A percentile compares a stretch with the other conserved stretches of the same genome.
Evolutionary conservation across 371 early-diverging fungal species (phyloP).

Genomic region (Nematocida parisii): DNA sequence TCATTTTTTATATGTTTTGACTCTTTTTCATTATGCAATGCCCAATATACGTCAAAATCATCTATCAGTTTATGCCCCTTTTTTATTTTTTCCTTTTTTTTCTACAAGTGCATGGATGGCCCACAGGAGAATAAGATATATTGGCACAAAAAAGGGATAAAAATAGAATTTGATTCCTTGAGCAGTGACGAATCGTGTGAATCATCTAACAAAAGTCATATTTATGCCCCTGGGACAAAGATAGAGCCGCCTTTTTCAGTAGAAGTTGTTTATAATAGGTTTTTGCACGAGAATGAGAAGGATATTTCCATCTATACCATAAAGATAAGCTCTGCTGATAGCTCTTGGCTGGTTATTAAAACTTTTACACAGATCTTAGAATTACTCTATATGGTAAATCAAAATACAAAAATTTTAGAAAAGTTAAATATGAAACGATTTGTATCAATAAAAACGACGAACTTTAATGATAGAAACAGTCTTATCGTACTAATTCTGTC

Average conservation of each 20-base stretch:
- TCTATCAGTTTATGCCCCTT: not conserved
- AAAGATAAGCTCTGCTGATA: slow-evolving; percentile 13
- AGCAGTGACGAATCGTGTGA: slow-evolving; percentile 39
- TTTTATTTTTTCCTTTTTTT: not conserved
- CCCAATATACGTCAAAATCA: not conserved
- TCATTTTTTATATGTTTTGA: no score
- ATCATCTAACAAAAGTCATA: not conserved
- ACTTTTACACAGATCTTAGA: slow-evolving; percentile 23
- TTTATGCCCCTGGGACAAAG: slow-evolving; percentile 42
- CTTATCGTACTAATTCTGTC: slow-evolving; percentile 14
- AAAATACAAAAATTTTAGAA: slow-evolving; percentile 19
- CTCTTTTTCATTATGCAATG: not conserved
- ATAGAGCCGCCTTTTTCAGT: slow-evolving; percentile 56
- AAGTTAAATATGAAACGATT: slow-evolving; percentile 27
- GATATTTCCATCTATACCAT: slow-evolving; percentile 30
- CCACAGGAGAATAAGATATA: slow-evolving; percentile 29
- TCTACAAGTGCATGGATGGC: not conserved
- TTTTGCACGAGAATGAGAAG: slow-evolving; percentile 25
- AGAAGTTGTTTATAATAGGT: slow-evolving; percentile 6
- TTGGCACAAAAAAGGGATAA: slow-evolving; percentile 42
- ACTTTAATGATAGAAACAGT: slow-evolving; percentile 7
- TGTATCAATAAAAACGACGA: slow-evolving; percentile 21
- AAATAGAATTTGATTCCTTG: slow-evolving; percentile 35
- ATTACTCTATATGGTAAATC: slow-evolving; percentile 8
- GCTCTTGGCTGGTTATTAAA: slow-evolving; percentile 43